Evolutionary conservation across 805 yeast genomes (phyloP).

Genomic region (Starmerella vaccinii): DNA sequence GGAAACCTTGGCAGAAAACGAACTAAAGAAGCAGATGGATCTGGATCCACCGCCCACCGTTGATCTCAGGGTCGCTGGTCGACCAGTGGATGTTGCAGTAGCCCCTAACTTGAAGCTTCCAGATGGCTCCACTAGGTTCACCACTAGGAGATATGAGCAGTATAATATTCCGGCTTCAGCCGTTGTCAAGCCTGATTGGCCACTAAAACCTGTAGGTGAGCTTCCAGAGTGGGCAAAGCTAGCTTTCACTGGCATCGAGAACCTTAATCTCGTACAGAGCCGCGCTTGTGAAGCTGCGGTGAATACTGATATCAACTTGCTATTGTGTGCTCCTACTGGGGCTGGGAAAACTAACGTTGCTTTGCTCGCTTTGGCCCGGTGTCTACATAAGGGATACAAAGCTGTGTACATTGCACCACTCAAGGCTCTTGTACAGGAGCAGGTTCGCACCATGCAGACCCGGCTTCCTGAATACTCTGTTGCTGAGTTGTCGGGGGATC

Average conservation of each 20-base stretch:
- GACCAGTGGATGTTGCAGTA: slow-evolving; percentile 61
- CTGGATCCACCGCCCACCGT: slow-evolving; percentile 39
- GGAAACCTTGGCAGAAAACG: not conserved
- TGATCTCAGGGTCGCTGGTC: slow-evolving; percentile 62
- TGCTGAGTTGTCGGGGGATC: slow-evolving; percentile 85
- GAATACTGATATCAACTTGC: slow-evolving; percentile 53
- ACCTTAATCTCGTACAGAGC: slow-evolving; percentile 76
- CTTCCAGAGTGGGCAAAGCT: slow-evolving; percentile 75
- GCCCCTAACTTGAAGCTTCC: slow-evolving; percentile 64
- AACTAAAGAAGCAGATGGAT: slow-evolving; percentile 18
- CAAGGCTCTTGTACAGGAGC: slow-evolving; percentile 92
- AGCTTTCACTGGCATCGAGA: slow-evolving; percentile 60
- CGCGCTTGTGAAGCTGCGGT: slow-evolving; percentile 74
- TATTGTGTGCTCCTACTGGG: slow-evolving; percentile 96
- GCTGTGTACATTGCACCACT: slow-evolving; percentile 86
- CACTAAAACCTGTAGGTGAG: slow-evolving; percentile 36
- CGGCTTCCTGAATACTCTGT: slow-evolving; percentile 62
- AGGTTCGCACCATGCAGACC: slow-evolving; percentile 72
- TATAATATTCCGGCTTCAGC: slow-evolving; percentile 75
- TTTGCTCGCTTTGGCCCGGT: slow-evolving; percentile 61
- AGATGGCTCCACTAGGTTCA: slow-evolving; percentile 68
- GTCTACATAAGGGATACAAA: slow-evolving; percentile 54
- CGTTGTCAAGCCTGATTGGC: slow-evolving; percentile 31
- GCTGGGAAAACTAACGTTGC: slow-evolving; percentile 98
- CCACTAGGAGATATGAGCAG: slow-evolving; percentile 69